Conservation (phyloP, 495 filamentous ascomycete genomes). For the Corynascus novoguineensis region DNA sequence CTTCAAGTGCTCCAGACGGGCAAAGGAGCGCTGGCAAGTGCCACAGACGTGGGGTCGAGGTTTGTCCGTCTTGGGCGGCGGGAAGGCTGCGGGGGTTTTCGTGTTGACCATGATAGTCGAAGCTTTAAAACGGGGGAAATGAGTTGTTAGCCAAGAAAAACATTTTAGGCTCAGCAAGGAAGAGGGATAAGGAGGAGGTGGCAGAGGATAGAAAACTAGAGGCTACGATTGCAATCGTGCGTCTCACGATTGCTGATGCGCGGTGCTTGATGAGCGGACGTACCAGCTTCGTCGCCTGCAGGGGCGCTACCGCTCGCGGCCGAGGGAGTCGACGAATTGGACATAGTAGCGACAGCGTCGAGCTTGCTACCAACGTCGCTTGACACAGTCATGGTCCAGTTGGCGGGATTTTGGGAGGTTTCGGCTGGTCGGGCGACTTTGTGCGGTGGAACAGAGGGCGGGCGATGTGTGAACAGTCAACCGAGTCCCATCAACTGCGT, state of each 20-base stretch:
- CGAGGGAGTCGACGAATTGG: constrained; percentile 27
- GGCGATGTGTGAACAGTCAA: neutral
- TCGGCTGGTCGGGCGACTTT: constrained; percentile 8
- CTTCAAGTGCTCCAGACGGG: constrained; percentile 93
- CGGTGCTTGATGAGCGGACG: constrained; percentile 11
- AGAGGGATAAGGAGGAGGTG: neutral
- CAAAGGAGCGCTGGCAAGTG: constrained; percentile 90
- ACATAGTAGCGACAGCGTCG: constrained; percentile 30
- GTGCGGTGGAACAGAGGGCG: constrained; percentile 16
- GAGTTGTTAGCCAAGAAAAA: constrained; percentile 21
- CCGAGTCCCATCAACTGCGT: neutral
- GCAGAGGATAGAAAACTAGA: no score
- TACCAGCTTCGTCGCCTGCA: constrained; percentile 35
- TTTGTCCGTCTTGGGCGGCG: constrained; percentile 93
- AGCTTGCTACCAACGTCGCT: constrained; percentile 28
- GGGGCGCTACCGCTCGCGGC: constrained; percentile 21
- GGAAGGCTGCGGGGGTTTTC: constrained; percentile 45
- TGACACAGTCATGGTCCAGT: constrained; percentile 30
- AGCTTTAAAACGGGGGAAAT: constrained; percentile 26
- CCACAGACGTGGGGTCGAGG: constrained; percentile 90
- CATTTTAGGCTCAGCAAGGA: neutral
- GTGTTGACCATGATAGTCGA: constrained; percentile 50
- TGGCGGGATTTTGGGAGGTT: neutral
- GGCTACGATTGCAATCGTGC: neutral
- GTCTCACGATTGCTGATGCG: neutral